Conservation (phyloP, 495 filamentous ascomycete genomes). For the Penicillium mononematosum region DNA sequence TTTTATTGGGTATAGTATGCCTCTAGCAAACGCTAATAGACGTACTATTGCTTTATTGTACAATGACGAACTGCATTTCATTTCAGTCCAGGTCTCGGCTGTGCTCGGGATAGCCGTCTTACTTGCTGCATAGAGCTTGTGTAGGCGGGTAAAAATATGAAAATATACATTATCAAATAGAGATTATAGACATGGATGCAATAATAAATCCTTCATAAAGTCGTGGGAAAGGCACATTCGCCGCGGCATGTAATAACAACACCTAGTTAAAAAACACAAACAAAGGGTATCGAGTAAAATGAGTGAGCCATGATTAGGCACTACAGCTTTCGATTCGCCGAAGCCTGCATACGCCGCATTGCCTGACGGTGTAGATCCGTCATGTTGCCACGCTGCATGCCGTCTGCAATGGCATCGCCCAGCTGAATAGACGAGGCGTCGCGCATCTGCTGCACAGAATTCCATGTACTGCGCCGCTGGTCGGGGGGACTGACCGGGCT, state of each 20-base stretch:
- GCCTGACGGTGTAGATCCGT: constrained; percentile 76
- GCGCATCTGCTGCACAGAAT: constrained; percentile 32
- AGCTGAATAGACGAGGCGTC: constrained; percentile 37
- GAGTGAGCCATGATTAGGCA: constrained; percentile 3
- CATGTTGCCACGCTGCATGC: constrained; percentile 76
- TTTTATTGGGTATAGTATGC: constrained; percentile 11
- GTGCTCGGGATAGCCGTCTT: neutral
- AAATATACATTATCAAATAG: constrained; percentile 6
- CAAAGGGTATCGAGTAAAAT: constrained; percentile 22
- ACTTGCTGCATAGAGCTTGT: neutral
- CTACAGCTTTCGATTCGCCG: constrained; percentile 52
- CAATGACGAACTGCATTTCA: neutral
- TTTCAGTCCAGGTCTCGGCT: constrained; percentile 3
- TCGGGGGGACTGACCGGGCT: constrained; percentile 17
- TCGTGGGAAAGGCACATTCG: constrained; percentile 2
- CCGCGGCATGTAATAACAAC: neutral
- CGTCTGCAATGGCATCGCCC: constrained; percentile 60
- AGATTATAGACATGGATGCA: constrained; percentile 9
- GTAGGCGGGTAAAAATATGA: constrained; percentile 11
- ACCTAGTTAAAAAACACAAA: constrained; percentile 6
- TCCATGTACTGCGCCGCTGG: constrained; percentile 24
- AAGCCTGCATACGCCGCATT: constrained; percentile 78
- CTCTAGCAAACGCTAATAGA: constrained; percentile 12
- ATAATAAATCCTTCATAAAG: constrained; percentile 9
- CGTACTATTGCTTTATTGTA: neutral